These are phyloP conservation scores for Trapa incisa DNA, from an alignment of 345 rosid genomes.

Conservation along the genomic window DNA sequence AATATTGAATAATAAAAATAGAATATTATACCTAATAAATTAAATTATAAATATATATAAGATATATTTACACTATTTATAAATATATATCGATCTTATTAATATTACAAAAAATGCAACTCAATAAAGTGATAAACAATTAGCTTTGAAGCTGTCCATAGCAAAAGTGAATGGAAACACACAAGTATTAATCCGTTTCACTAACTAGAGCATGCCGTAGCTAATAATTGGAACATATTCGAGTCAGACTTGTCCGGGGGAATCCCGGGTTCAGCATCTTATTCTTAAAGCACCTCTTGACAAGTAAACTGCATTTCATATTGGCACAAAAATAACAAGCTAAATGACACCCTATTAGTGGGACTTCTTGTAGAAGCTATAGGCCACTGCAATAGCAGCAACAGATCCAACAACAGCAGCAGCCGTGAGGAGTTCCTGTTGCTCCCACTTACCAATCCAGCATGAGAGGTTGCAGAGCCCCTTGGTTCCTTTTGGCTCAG, in stretches of 20 bases:
- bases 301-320: not conserved
- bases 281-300: not conserved
- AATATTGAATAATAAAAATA: no score
- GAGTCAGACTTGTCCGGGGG: not conserved
- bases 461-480: conserved; percentile 7
- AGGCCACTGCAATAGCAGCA: conserved; percentile 58
- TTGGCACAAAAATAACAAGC: not conserved
- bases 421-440: conserved; percentile 43
- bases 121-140: not conserved
- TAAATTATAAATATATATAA: no score
- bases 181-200: not conserved
- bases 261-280: not conserved
- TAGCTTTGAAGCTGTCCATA: not conserved
- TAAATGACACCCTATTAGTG: not conserved
- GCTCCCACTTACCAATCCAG: conserved; percentile 23
- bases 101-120: not conserved
- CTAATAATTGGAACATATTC: not conserved
- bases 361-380: conserved; percentile 51
- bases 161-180: not conserved
- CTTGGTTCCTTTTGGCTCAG: conserved; percentile 16
- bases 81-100: no score
- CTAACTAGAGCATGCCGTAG: not conserved
- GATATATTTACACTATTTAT: no score
- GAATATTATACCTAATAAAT: no score
- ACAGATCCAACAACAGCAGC: conserved; percentile 57